Evolutionary conservation across 257 asterid genomes (phyloP).

Genomic region (Salvia rosmarinus): DNA sequence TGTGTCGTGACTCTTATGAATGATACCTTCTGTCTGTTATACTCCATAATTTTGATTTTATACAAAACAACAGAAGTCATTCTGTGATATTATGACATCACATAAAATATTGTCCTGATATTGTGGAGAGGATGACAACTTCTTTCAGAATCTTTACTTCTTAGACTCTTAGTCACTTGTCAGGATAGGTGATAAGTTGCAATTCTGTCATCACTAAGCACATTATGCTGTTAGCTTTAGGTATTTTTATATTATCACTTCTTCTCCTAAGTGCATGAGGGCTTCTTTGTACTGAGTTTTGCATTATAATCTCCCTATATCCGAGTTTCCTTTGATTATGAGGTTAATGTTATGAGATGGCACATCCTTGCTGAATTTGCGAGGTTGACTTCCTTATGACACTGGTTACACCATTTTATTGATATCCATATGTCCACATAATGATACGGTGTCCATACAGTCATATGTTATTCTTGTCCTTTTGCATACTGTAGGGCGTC

Average conservation of each 20-base stretch:
- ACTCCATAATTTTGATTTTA: neutral
- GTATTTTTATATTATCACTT: neutral
- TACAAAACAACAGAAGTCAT: neutral
- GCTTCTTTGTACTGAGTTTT: neutral
- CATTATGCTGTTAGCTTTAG: conserved; percentile 6
- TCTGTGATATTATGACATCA: conserved; percentile 4
- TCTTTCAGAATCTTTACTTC: conserved; percentile 8
- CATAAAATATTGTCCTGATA: conserved; percentile 11
- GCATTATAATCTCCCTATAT: neutral
- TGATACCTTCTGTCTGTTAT: conserved; percentile 2
- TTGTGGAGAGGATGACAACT: neutral
- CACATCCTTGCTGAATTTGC: neutral
- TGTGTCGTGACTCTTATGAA: neutral
- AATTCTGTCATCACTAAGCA: conserved; percentile 2
- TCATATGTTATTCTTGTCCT: conserved; percentile 1
- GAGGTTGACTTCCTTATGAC: neutral
- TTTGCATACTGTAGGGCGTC: conserved; percentile 62
- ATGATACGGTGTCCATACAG: neutral
- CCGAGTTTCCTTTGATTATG: neutral
- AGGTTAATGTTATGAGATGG: neutral
- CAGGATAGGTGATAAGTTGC: neutral
- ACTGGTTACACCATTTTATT: neutral
- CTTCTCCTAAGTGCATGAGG: neutral
- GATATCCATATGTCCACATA: neutral
- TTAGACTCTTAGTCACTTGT: neutral